These are phyloP conservation scores for Penicillium sp. DNA, from an alignment of 2,329 filamentous ascomycete species.

Conservation along the genomic window DNA sequence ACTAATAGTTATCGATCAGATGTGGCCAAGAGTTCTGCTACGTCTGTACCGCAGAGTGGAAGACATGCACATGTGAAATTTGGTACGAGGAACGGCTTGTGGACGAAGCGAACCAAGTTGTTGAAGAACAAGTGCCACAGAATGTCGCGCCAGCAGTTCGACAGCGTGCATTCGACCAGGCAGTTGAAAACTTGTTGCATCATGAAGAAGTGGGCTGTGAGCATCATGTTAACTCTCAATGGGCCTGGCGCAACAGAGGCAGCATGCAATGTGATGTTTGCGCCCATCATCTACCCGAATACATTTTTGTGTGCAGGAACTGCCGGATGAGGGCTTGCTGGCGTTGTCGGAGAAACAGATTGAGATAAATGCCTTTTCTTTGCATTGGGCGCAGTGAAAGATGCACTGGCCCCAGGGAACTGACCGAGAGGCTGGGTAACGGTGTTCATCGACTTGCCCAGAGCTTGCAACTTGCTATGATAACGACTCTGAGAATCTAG, in stretches of 20 bases:
- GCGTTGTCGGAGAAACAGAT: conserved; percentile 1
- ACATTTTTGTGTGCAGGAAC: conserved; percentile 12
- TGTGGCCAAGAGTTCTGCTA: conserved; percentile 16
- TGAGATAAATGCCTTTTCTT: not conserved
- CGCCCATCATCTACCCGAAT: not conserved
- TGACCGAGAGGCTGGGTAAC: too few relatives aligned
- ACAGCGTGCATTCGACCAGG: conserved; percentile 2
- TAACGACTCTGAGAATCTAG: too few relatives aligned
- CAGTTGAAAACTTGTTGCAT: conserved; percentile 1
- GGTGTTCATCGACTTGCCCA: too few relatives aligned
- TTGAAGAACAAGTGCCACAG: conserved; percentile 9
- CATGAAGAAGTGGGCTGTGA: conserved; percentile 13
- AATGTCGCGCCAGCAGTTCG: conserved; percentile 1
- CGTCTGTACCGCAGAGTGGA: conserved; percentile 6
- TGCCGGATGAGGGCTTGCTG: conserved; percentile 13
- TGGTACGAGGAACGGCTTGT: conserved; percentile 13
- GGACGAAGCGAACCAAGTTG: conserved; percentile 1
- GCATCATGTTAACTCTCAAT: conserved; percentile 13
- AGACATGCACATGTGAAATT: conserved; percentile 7
- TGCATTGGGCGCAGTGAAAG: not conserved
- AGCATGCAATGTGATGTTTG: not conserved
- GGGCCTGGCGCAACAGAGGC: not conserved
- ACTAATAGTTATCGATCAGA: conserved; percentile 2
- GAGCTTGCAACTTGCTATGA: too few relatives aligned
- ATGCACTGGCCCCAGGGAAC: too few relatives aligned